Conservation (phyloP, 495 filamentous ascomycete species). For the Cladorrhinum samala region DNA sequence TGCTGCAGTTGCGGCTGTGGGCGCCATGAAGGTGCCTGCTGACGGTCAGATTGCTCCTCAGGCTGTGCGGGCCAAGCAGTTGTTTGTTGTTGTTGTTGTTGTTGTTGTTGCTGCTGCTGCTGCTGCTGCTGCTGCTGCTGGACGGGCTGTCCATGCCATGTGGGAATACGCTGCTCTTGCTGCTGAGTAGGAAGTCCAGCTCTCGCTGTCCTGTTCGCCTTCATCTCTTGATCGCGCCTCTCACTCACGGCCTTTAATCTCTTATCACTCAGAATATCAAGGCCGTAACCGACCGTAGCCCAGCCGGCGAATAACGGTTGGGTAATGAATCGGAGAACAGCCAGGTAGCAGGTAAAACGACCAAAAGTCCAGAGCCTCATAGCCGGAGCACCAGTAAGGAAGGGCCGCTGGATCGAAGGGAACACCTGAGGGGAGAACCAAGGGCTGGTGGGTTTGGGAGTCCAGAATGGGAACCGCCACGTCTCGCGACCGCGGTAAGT, state of each 20-base stretch:
- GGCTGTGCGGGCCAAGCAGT: neutral
- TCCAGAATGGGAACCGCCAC: slow-evolving; percentile 23
- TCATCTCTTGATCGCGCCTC: slow-evolving; percentile 20
- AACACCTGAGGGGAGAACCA: slow-evolving; percentile 12
- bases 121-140: slow-evolving; percentile 5
- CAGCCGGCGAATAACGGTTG: neutral
- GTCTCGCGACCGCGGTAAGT: slow-evolving; percentile 11
- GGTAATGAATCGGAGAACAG: neutral
- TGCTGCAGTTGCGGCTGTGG: neutral
- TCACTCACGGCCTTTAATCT: slow-evolving; percentile 1
- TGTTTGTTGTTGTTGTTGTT: neutral
- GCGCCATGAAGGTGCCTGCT: neutral
- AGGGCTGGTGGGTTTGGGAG: slow-evolving; percentile 8
- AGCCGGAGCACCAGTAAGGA: slow-evolving; percentile 8
- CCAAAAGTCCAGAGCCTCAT: slow-evolving; percentile 9
- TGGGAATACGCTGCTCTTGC: neutral
- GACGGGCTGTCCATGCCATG: neutral
- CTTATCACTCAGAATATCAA: neutral
- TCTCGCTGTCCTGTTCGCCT: neutral
- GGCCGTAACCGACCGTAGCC: slow-evolving; percentile 1
- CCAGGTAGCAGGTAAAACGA: slow-evolving; percentile 13
- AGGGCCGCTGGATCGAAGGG: neutral
- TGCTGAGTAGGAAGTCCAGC: neutral
- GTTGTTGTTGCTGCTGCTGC: slow-evolving; percentile 3
- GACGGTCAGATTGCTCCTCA: too few relatives aligned